A percentile compares a stretch with the other conserved stretches of the same genome.
Evolutionary conservation across 2,329 filamentous ascomycete species (phyloP).

Genomic region (Chaetomiaceae sp.): DNA sequence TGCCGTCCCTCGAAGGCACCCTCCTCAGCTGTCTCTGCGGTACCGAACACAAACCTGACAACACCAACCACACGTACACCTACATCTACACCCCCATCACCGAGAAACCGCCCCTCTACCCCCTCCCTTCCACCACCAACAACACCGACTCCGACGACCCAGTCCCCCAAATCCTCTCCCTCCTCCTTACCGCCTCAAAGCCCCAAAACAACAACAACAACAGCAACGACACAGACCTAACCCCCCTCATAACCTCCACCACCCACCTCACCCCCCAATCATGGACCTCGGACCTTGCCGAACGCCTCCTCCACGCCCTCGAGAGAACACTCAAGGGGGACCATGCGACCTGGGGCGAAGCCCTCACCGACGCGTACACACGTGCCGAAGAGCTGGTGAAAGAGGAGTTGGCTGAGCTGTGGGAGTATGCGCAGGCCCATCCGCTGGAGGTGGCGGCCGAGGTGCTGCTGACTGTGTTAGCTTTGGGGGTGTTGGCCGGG

Average conservation of each 20-base stretch:
- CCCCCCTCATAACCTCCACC: constrained; percentile 18
- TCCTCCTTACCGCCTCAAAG: neutral
- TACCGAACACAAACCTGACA: too few species aligned
- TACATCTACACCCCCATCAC: neutral
- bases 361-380: constrained; percentile 13
- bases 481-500: constrained; percentile 15
- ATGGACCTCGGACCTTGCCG: constrained; percentile 32
- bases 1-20: too few species aligned
- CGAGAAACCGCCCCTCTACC: constrained; percentile 9
- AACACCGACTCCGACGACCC: neutral
- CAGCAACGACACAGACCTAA: neutral
- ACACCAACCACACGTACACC: neutral
- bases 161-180: constrained; percentile 4
- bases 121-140: neutral
- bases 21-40: too few species aligned
- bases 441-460: constrained; percentile 9
- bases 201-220: too few species aligned
- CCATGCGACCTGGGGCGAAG: constrained; percentile 21
- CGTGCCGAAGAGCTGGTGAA: neutral
- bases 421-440: constrained; percentile 13
- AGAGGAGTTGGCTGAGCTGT: constrained; percentile 7
- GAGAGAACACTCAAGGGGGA: constrained; percentile 23
- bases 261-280: too few species aligned
- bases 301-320: constrained; percentile 28
- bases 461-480: constrained; percentile 15